A percentile compares a stretch with the other conserved stretches of the same genome.
These are phyloP conservation scores for Catunica adiposa DNA, from an alignment of 2,329 filamentous ascomycete genomes.

Conservation along the genomic window DNA sequence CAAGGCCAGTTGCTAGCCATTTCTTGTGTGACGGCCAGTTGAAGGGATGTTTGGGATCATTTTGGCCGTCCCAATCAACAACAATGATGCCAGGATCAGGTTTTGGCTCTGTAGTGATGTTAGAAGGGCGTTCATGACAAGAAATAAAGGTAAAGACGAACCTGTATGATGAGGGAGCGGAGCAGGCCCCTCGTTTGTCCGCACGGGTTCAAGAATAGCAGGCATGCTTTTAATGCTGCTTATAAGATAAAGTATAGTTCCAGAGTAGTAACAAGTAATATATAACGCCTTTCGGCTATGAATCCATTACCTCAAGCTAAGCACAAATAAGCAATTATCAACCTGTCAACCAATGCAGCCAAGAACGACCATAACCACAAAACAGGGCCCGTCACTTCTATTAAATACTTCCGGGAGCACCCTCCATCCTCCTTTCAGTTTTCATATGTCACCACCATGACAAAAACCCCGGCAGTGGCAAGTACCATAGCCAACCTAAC, in stretches of 20 bases:
- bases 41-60: constrained; percentile 47
- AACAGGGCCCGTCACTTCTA: no score
- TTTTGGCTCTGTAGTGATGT: constrained; percentile 1
- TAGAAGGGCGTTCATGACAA: neutral
- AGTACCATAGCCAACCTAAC: no score
- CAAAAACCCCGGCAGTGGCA: no score
- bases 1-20: constrained; percentile 20
- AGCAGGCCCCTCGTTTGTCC: constrained; percentile 3
- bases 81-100: constrained; percentile 13
- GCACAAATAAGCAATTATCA: no score
- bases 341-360: no score
- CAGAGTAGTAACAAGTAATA: neutral
- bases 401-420: no score
- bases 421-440: no score
- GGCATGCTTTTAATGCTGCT: neutral
- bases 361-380: no score
- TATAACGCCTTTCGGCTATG: neutral
- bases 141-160: neutral
- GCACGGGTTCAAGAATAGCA: constrained; percentile 3
- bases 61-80: constrained; percentile 43
- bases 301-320: neutral
- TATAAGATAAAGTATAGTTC: neutral
- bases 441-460: no score
- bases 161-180: constrained; percentile 1
- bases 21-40: constrained; percentile 45